phyloP scores from a whole-genome alignment of 2,329 filamentous ascomycete genomes.

The Neofusicoccum sp. region DNA sequence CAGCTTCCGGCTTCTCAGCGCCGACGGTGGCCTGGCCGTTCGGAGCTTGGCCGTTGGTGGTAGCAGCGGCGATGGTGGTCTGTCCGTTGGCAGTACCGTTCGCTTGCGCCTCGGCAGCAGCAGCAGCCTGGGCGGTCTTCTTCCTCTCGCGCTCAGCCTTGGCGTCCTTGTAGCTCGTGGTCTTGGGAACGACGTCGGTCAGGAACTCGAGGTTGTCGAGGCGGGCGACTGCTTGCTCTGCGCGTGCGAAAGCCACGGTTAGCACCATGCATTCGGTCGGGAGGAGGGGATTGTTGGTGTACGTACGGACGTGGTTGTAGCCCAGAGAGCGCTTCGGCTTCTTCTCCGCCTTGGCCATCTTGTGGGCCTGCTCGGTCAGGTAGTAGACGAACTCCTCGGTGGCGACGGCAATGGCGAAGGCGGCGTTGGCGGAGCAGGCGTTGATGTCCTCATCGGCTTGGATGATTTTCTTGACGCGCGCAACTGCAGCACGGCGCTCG shows the following conservation, averaged over 20 bases:
- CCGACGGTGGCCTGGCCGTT: constrained; percentile 1
- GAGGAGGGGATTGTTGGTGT: background rate
- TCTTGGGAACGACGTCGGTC: constrained; percentile 84
- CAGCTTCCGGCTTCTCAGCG: background rate
- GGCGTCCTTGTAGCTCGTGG: constrained; percentile 74
- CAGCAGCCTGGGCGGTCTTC: constrained; percentile 13
- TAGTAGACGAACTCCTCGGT: constrained; percentile 97
- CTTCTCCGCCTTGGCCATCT: constrained; percentile 83
- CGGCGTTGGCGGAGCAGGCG: constrained; percentile 87
- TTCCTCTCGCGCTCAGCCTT: constrained; percentile 59
- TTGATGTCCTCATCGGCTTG: constrained; percentile 79
- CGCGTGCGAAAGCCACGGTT: constrained; percentile 7
- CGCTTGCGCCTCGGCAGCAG: background rate
- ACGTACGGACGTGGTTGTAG: constrained; percentile 84
- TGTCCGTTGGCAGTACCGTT: constrained; percentile 14
- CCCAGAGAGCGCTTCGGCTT: constrained; percentile 93
- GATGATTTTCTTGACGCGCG: constrained; percentile 95
- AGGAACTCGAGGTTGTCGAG: constrained; percentile 95
- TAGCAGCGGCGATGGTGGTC: background rate
- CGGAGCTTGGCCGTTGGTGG: background rate
- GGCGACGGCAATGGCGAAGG: constrained; percentile 89
- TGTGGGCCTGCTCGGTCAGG: constrained; percentile 78
- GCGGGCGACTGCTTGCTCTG: constrained; percentile 80
- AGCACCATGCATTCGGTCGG: constrained; percentile 13
- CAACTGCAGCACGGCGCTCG: constrained; percentile 57